A percentile compares a stretch with the other conserved stretches of the same genome.
Conservation (phyloP, 2,329 filamentous ascomycete genomes). For the Rhytidhysteron rufulum region DNA sequence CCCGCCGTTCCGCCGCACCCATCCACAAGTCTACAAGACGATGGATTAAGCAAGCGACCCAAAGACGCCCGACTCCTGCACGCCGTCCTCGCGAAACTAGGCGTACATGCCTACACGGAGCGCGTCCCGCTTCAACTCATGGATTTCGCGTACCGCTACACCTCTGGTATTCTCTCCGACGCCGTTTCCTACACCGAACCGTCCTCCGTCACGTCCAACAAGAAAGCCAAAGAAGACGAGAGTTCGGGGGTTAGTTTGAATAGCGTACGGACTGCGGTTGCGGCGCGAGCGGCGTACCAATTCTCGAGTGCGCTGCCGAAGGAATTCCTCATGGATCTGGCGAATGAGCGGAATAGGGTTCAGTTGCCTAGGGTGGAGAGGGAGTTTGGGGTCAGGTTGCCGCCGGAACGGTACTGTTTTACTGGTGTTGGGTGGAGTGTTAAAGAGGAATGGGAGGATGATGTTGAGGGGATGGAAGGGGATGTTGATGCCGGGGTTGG, state of each 20-base stretch:
- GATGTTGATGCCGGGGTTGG: constrained; percentile 47
- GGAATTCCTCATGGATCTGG: constrained; percentile 74
- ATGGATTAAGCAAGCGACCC: constrained; percentile 50
- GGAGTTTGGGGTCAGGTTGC: constrained; percentile 56
- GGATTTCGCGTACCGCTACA: constrained; percentile 83
- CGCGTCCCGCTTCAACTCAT: constrained; percentile 78
- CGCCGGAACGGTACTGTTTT: constrained; percentile 56
- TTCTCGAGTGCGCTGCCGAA: constrained; percentile 65
- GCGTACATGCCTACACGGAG: constrained; percentile 75
- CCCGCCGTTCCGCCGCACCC: constrained; percentile 29
- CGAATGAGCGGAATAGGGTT: constrained; percentile 43
- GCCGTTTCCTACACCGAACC: constrained; percentile 37
- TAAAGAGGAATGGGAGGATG: constrained; percentile 52
- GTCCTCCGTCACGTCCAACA: background rate
- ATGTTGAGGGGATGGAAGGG: constrained; percentile 52
- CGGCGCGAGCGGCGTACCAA: constrained; percentile 63
- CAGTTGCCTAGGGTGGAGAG: constrained; percentile 45
- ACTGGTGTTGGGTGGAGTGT: constrained; percentile 32
- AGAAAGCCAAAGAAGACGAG: constrained; percentile 18
- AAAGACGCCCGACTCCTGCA: constrained; percentile 78
- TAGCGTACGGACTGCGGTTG: constrained; percentile 70
- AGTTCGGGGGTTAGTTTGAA: constrained; percentile 58
- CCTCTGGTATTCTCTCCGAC: constrained; percentile 66
- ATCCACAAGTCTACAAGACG: constrained; percentile 29
- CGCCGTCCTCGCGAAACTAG: constrained; percentile 72